A percentile compares a stretch with the other conserved stretches of the same genome.
phyloP scores from a whole-genome alignment of 805 yeast species.

The Torulaspora indica region DNA sequence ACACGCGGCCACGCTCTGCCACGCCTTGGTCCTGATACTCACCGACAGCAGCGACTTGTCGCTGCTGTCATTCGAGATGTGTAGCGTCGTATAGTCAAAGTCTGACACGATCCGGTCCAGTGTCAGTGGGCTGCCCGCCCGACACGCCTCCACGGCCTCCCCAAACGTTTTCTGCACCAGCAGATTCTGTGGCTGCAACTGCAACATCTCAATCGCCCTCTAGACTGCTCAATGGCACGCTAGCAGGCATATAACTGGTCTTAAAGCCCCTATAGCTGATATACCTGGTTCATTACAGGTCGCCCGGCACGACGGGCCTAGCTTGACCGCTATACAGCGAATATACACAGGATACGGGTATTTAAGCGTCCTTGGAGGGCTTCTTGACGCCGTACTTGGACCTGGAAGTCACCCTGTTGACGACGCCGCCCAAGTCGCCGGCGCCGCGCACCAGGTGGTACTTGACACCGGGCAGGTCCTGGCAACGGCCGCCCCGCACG shows the following conservation, averaged over 20 bases:
- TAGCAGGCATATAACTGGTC: neutral
- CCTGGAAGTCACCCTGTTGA: conserved; percentile 83
- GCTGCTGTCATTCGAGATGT: conserved; percentile 71
- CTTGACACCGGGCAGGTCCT: conserved; percentile 97
- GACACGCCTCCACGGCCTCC: conserved; percentile 43
- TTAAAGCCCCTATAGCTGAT: neutral
- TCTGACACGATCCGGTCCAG: conserved; percentile 89
- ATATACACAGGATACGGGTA: neutral
- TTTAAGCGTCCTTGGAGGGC: conserved; percentile 45
- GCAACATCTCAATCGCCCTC: conserved; percentile 55
- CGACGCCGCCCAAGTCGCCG: conserved; percentile 89
- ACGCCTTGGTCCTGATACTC: conserved; percentile 34
- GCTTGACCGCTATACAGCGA: neutral
- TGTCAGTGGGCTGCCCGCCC: conserved; percentile 28
- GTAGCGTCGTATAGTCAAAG: conserved; percentile 93
- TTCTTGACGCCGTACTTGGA: conserved; percentile 91
- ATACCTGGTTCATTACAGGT: neutral
- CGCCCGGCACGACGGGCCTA: neutral
- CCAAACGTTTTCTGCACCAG: conserved; percentile 75
- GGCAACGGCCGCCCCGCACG: conserved; percentile 97
- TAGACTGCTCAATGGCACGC: neutral
- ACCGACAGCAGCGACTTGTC: conserved; percentile 44
- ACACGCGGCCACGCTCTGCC: conserved; percentile 28
- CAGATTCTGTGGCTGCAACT: conserved; percentile 77
- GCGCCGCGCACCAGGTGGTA: conserved; percentile 92